Conservation (phyloP, 148 eudicot genomes). For the Euryodendron excelsum region DNA sequence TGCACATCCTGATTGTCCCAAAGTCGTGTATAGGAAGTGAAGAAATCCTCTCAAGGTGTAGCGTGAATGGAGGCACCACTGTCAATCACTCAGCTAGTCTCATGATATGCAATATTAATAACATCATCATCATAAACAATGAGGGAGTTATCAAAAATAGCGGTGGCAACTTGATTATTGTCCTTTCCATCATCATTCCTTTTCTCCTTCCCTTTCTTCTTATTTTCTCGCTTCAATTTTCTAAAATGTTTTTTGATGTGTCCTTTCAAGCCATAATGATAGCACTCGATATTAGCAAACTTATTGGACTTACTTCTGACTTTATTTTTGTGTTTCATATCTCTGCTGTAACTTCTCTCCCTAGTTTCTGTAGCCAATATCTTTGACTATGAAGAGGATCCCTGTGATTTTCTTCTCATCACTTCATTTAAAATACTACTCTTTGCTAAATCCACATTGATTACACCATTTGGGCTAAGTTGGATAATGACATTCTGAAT, state of each 20-base stretch:
- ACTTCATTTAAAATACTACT: constrained; percentile 15
- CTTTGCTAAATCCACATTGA: constrained; percentile 13
- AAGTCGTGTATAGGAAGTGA: not conserved
- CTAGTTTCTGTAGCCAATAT: not conserved
- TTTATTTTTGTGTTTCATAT: not conserved
- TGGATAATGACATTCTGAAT: constrained; percentile 1
- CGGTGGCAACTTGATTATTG: not conserved
- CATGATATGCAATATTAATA: not conserved
- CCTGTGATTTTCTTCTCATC: constrained; percentile 8
- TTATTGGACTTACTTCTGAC: not conserved
- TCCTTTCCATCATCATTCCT: not conserved
- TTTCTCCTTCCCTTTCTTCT: not conserved
- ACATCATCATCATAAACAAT: constrained; percentile 2
- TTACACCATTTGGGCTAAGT: constrained; percentile 11
- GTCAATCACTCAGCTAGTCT: not conserved
- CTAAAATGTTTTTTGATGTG: not conserved
- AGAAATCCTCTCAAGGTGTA: not conserved
- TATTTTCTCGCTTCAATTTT: not conserved
- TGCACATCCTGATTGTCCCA: not conserved
- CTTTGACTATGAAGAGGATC: not conserved
- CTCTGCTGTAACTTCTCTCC: constrained; percentile 1
- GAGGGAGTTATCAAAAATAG: not conserved
- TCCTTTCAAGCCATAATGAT: not conserved
- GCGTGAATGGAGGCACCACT: constrained; percentile 3
- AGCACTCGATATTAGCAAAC: not conserved